phyloP scores from a whole-genome alignment of 2,329 filamentous ascomycete genomes.

The Lizonia empirigonia region DNA sequence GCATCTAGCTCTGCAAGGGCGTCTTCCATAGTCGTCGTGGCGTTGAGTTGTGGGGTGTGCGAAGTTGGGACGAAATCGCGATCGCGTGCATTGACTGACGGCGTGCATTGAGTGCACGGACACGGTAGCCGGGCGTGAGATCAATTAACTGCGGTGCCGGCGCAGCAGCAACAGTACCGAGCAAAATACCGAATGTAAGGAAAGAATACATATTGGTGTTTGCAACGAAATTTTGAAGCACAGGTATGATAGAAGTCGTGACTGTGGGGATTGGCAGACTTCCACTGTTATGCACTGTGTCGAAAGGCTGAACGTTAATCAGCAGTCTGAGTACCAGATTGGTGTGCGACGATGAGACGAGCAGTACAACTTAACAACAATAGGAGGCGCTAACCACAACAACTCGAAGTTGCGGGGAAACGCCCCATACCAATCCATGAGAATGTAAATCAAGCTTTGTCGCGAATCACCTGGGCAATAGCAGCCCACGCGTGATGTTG shows the following conservation, averaged over 20 bases:
- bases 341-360: constrained; percentile 1
- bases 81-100: too few species aligned
- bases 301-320: background rate
- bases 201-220: background rate
- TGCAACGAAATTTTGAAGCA: background rate
- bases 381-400: background rate
- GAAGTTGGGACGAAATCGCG: too few species aligned
- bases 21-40: too few species aligned
- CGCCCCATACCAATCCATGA: background rate
- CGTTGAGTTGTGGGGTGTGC: too few species aligned
- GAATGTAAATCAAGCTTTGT: background rate
- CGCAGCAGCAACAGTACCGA: background rate
- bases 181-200: background rate
- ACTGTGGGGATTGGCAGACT: background rate
- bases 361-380: background rate
- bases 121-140: constrained; percentile 9
- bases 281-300: background rate
- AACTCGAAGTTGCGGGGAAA: background rate
- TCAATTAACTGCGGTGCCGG: constrained; percentile 12
- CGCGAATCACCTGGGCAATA: background rate
- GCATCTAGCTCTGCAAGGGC: too few species aligned
- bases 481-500: background rate
- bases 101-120: too few species aligned
- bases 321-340: background rate
- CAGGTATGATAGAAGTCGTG: too few species aligned